phyloP scores from a whole-genome alignment of 768 basidiomycete species.

The Melanogaster broomeanus region DNA sequence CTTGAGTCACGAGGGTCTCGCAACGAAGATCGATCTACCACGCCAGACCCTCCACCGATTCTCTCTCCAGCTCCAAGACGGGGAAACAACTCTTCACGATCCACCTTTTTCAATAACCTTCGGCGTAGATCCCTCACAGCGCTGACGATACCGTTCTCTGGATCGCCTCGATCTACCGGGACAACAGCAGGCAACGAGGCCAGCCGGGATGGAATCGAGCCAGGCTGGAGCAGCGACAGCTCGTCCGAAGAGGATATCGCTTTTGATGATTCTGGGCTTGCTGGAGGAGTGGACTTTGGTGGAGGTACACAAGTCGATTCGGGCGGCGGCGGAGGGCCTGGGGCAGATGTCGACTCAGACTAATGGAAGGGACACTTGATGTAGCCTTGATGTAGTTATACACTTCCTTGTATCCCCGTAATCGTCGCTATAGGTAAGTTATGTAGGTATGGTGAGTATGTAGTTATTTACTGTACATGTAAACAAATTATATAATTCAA shows the following conservation, averaged over 20 bases:
- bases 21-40: slow-evolving; percentile 12
- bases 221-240: slow-evolving; percentile 60
- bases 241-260: slow-evolving; percentile 50
- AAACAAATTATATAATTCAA: too few relatives aligned
- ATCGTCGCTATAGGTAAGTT: too few relatives aligned
- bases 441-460: too few relatives aligned
- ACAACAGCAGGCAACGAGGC: slow-evolving; percentile 25
- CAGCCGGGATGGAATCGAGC: slow-evolving; percentile 34
- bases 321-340: slow-evolving; percentile 19
- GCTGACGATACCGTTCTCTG: slow-evolving; percentile 38
- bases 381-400: neutral
- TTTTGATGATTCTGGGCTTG: slow-evolving; percentile 12
- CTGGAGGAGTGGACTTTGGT: slow-evolving; percentile 5
- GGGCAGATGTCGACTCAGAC: slow-evolving; percentile 23
- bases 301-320: slow-evolving; percentile 13
- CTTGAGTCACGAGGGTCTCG: slow-evolving; percentile 32
- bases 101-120: slow-evolving; percentile 44
- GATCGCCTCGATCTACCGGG: slow-evolving; percentile 21
- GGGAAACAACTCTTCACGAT: slow-evolving; percentile 15
- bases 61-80: slow-evolving; percentile 8
- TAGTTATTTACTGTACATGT: too few relatives aligned
- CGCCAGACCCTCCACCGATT: slow-evolving; percentile 7
- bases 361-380: slow-evolving; percentile 3
- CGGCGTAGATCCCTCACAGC: slow-evolving; percentile 47
- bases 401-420: neutral